Conservation (phyloP, 2,329 filamentous ascomycete genomes). For the Sporothrix inflata region DNA sequence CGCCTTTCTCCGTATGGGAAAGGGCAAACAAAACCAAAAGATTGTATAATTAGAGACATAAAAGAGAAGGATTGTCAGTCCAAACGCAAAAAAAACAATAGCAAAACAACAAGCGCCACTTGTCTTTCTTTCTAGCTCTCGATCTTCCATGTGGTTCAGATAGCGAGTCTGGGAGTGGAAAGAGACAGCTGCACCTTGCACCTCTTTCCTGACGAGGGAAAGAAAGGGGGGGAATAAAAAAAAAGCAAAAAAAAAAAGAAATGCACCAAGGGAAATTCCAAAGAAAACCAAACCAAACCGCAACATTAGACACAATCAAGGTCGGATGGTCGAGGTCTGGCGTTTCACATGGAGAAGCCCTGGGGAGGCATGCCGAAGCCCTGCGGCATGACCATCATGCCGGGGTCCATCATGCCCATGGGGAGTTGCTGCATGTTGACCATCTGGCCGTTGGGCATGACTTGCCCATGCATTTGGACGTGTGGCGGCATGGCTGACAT, state of each 20-base stretch:
- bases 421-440: neutral
- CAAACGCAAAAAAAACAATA: neutral
- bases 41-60: neutral
- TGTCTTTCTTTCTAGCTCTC: neutral
- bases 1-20: neutral
- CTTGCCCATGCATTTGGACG: neutral
- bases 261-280: neutral
- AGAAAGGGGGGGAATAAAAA: constrained; percentile 1
- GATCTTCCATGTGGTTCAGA: too few relatives aligned
- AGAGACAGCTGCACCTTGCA: neutral
- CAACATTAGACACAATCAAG: neutral
- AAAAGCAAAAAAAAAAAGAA: neutral
- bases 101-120: neutral
- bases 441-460: neutral
- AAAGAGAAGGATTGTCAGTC: neutral
- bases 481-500: constrained; percentile 3
- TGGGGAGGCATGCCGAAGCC: neutral
- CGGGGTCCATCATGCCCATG: neutral
- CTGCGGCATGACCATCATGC: neutral
- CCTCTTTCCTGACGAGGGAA: neutral
- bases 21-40: neutral
- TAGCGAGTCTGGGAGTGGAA: neutral
- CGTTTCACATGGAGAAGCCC: neutral
- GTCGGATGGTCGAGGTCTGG: too few relatives aligned
- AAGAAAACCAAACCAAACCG: neutral